Base-by-base conservation (phyloP, 2,329 filamentous ascomycete species). In the Cylindrodendrum hubeiense region DNA sequence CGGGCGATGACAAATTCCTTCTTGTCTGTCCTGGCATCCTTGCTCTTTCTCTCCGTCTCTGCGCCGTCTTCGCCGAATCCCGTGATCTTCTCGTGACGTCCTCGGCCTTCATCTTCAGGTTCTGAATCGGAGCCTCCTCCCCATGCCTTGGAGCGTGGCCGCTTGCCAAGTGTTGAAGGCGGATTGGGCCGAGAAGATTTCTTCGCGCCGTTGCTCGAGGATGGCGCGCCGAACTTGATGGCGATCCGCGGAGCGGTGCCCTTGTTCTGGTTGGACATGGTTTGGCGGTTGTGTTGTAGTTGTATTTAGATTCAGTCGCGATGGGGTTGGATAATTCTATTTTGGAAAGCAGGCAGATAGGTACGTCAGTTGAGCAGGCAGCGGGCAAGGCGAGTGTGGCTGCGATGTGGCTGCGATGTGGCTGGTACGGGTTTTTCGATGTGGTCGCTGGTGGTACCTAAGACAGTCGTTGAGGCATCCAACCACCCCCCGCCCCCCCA, bases 1-100 rank as follows among this genome's bases (percentile, higher is more conserved):
- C 80, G 80, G 30, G 83, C 80, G 68, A 93, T 93, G 19, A 92
- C 81, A 47, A 89, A 81, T 8, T 83, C 71, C 65, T 76, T 79
- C 65, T 77, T 77, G 34, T 71, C 67, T n/a, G 68, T 68, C 52
- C 66, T 70, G 21, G 62, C 12, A 9, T 69, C 66, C 24, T 72
- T 77, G 64, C 46, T 81, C 77, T 67, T 77, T 69, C 67, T 76
- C 66, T 76, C 86, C 81, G 69, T 78, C 67, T 80, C 79, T 15
- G 78, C 78, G 10, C 79, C 79, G 13, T 86, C 84, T 26, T 75
- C 79, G 1, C 83, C 84, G 65, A 87, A 86, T 0, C 82, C 85
- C 8, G 83, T 84, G 30, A 89, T 86, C 24, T 73, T 76, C 71
- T 88, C 83, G 67, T 84, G 80, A 28, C 74, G 78, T 33, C 72